Evolutionary conservation across 257 asterid genomes (phyloP).

Genomic region (Salvia rosmarinus): DNA sequence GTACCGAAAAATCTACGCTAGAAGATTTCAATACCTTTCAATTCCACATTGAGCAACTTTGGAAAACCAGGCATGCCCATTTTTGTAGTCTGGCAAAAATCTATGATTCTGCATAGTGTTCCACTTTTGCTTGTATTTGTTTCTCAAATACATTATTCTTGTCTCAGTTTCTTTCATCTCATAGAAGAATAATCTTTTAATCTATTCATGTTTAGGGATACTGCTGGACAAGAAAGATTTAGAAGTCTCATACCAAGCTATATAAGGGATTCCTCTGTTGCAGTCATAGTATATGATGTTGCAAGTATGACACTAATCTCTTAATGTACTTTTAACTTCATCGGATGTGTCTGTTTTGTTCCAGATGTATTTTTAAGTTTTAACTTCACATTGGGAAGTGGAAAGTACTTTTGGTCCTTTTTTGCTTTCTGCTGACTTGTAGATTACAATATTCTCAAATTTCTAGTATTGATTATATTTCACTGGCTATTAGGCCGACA

Average conservation of each 20-base stretch:
- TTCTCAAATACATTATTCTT: slow-evolving; percentile 15
- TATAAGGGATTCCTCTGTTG: slow-evolving; percentile 89
- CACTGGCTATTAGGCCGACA: slow-evolving; percentile 62
- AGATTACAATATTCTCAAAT: slow-evolving; percentile 4
- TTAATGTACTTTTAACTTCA: background rate
- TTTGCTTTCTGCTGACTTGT: slow-evolving; percentile 16
- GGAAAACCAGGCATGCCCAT: background rate
- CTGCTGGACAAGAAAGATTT: slow-evolving; percentile 95
- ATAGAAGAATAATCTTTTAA: slow-evolving; percentile 25
- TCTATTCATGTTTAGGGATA: slow-evolving; percentile 63
- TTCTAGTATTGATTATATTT: slow-evolving; percentile 28
- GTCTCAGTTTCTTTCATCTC: slow-evolving; percentile 10
- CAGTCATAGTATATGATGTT: slow-evolving; percentile 85
- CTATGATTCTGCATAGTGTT: slow-evolving; percentile 7
- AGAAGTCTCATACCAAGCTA: slow-evolving; percentile 95
- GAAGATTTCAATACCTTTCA: slow-evolving; percentile 23
- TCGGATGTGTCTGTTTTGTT: background rate
- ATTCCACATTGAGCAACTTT: slow-evolving; percentile 9
- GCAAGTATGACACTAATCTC: slow-evolving; percentile 60
- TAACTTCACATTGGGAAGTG: slow-evolving; percentile 1
- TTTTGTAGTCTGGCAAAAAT: slow-evolving; percentile 14
- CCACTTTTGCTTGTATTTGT: background rate
- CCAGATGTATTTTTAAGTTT: slow-evolving; percentile 7
- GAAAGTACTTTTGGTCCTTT: slow-evolving; percentile 1
- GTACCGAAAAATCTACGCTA: background rate